Conservation (phyloP, 805 yeast species). For the Teunomyces gatunensis region DNA sequence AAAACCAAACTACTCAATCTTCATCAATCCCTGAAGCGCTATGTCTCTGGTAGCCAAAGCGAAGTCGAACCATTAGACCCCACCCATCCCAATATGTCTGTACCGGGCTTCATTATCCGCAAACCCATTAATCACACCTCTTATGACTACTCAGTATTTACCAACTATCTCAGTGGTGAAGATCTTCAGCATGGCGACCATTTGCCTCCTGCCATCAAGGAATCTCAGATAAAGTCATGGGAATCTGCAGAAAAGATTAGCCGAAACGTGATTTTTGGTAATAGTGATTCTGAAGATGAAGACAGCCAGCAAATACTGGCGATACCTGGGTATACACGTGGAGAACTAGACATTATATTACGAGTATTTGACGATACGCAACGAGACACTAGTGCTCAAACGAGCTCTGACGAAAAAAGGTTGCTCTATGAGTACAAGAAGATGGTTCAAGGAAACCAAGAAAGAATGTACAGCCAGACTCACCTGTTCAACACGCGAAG, state of each 20-base stretch:
- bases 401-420: slow-evolving; percentile 8
- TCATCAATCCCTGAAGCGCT: slow-evolving; percentile 34
- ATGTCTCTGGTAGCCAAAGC: neutral
- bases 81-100: slow-evolving; percentile 14
- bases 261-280: slow-evolving; percentile 34
- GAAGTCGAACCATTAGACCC: slow-evolving; percentile 10
- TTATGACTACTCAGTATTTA: slow-evolving; percentile 39
- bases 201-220: slow-evolving; percentile 35
- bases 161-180: slow-evolving; percentile 18
- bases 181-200: slow-evolving; percentile 16
- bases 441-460: slow-evolving; percentile 27
- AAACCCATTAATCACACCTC: slow-evolving; percentile 30
- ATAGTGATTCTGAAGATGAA: slow-evolving; percentile 14
- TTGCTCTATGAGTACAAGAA: slow-evolving; percentile 11
- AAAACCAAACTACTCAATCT: slow-evolving; percentile 38
- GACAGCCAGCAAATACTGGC: slow-evolving; percentile 17
- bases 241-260: slow-evolving; percentile 42
- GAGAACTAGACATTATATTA: slow-evolving; percentile 26
- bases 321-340: slow-evolving; percentile 40
- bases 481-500: slow-evolving; percentile 33
- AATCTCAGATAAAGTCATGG: slow-evolving; percentile 45
- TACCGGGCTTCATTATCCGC: slow-evolving; percentile 27
- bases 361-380: slow-evolving; percentile 5
- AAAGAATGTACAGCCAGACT: slow-evolving; percentile 30
- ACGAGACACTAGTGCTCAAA: neutral